Evolutionary conservation across 2,329 filamentous ascomycete genomes (phyloP), one percentile per base, ranked within the genome.

Genomic region (Colletotrichum sojae): DNA sequence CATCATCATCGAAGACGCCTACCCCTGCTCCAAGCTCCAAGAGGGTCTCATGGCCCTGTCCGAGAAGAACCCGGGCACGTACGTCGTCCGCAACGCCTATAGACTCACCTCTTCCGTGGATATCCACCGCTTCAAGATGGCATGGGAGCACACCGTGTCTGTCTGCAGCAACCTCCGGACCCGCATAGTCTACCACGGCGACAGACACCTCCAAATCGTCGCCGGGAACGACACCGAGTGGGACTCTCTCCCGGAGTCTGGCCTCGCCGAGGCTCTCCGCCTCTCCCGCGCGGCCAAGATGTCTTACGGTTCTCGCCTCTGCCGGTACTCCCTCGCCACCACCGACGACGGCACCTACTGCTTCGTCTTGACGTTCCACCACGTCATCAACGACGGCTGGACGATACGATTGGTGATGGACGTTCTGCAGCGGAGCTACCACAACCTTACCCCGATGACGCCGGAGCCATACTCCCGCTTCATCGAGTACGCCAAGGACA

Each of bases 71-170:
- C 58, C 67, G 0, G 71, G 73, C 3, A 64, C 69, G 2, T 74
- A 75, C 39, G 46, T 71, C 10, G 13, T 64, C 18, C 62, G 16
- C 40, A 63, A 25, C 22, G 22, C 22, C 20, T 52, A 69, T 8
- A 10, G 31, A 10, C 15, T 64, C 52, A 16, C 27, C 0, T 18
- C 12, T 2, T 36, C 22, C 0, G 52, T 56, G 12, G n/a, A 55
- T 9, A 31, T 36, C 15, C n/a, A 39, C n/a, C 63, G 48, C 2
- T 79, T 79, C 71, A 74, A 76, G 59, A 51, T 67, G 1, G 76
- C 78, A 3, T 80, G 77, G 78, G 68, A 72, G 8, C 16, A 10
- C 6, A 63, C 69, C 40, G 20, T 70, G 4, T 6, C 31, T 5
- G 22, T 60, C 16, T 66, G 57, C 58, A 20, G 18, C 15, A 66